Base-by-base conservation (phyloP, 768 basidiomycete genomes). In the Royoungia palumana region DNA sequence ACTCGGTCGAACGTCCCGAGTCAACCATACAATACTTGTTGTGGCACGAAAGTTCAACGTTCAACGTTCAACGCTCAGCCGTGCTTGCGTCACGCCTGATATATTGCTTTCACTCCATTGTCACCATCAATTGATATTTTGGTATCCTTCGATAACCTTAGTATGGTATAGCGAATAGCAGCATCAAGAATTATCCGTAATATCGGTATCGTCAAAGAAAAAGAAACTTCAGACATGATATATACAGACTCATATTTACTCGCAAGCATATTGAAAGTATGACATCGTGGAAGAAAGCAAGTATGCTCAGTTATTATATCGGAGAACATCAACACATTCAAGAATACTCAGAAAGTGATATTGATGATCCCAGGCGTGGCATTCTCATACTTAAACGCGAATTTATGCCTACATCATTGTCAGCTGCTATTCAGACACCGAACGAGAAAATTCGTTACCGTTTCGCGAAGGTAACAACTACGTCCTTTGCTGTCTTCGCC, bases 271-370 rank as follows among this genome's bases (percentile, higher is more conserved):
- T 42, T 22, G n/a, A 44, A 42, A 37, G 17, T 36, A 7, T 36
- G 41, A 35, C 47, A 35, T 35, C 13, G 39, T 42, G 27, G 37
- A 47, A 16, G 35, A 37, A 28, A 24, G 27, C 30, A 8, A 41
- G 11, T 44, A 40, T 35, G 14, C 49, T 44, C 43, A 47, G 16
- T 50, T 40, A 42, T 24, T 1, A 8, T 12, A 19, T 28, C 5
- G 11, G 27, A 36, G 12, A 21, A 28, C 20, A 35, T 21, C n/a
- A 28, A 21, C 24, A 34, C 27, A 10, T 51, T 27, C 42, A 48
- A n/a, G 43, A 50, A 50, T 28, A 20, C 5, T 51, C 49, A 62
- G 48, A 62, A 62, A 5, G 48, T 61, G 30, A 69, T 43, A 12
- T 53, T 48, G 51, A 57, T 12, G 19, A 49, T 44, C n/a, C 56